Evolutionary conservation across 306 rosid species (phyloP).

Genomic region (Astragalus glycyphyllos): DNA sequence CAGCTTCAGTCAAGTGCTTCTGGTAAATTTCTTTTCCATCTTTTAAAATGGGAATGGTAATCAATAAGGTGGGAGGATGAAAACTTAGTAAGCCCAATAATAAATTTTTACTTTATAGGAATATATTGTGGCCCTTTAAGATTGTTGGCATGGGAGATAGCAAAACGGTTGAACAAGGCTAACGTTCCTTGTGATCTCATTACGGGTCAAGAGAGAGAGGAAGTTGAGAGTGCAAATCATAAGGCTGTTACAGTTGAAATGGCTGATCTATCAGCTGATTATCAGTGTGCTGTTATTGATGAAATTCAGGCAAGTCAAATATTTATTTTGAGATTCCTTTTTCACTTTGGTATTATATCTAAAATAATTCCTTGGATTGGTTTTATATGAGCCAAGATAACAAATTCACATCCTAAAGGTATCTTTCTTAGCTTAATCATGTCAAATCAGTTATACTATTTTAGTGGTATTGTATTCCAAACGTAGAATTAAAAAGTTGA

Average conservation of each 20-base stretch:
- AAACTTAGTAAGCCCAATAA: constrained; percentile 22
- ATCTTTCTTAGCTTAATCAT: constrained; percentile 20
- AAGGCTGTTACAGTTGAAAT: constrained; percentile 95
- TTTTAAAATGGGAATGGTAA: constrained; percentile 27
- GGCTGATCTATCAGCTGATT: constrained; percentile 81
- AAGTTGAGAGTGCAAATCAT: constrained; percentile 86
- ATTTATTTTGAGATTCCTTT: constrained; percentile 44
- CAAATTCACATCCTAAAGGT: constrained; percentile 34
- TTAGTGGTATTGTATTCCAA: background rate
- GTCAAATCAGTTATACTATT: constrained; percentile 5
- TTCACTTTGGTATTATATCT: constrained; percentile 21
- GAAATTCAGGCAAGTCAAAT: constrained; percentile 85
- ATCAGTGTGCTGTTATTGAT: constrained; percentile 85
- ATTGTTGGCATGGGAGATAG: constrained; percentile 98
- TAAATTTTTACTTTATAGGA: constrained; percentile 59
- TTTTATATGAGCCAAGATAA: constrained; percentile 21
- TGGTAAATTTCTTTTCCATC: constrained; percentile 57
- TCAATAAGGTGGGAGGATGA: constrained; percentile 22
- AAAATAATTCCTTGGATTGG: constrained; percentile 16
- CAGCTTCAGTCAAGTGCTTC: constrained; percentile 79
- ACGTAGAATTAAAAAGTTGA: background rate
- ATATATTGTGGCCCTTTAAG: constrained; percentile 95
- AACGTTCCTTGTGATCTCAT: constrained; percentile 85
- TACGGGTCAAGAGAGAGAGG: constrained; percentile 93
- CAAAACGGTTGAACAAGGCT: constrained; percentile 90